A percentile compares a stretch with the other conserved stretches of the same genome.
These are phyloP conservation scores for Debaryomyces prosopidis DNA, from an alignment of 805 yeast genomes.

Conservation along the genomic window DNA sequence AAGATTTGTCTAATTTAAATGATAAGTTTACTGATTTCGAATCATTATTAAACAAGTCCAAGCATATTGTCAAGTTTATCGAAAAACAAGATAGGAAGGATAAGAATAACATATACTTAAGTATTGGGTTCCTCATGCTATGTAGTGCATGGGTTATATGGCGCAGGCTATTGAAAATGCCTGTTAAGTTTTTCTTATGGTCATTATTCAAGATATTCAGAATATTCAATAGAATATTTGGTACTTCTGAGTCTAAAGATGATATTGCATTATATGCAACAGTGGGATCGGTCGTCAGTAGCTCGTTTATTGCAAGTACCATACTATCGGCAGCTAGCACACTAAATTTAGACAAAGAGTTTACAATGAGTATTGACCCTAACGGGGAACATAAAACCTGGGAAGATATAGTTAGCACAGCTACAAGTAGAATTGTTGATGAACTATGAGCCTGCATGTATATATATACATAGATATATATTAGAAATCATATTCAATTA, in stretches of 20 bases:
- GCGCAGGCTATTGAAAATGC: conserved; percentile 47
- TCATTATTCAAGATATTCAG: conserved; percentile 39
- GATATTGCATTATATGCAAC: conserved; percentile 1
- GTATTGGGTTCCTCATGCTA: conserved; percentile 44
- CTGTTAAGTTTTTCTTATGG: conserved; percentile 49
- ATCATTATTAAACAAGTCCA: conserved; percentile 41
- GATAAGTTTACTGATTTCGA: conserved; percentile 35
- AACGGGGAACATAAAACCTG: conserved; percentile 1
- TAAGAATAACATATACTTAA: conserved; percentile 47
- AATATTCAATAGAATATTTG: conserved; percentile 12
- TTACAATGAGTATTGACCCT: conserved; percentile 5
- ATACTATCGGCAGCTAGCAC: not conserved
- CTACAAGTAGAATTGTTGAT: conserved; percentile 8
- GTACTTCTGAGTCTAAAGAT: not conserved
- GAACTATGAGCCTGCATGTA: conserved; percentile 8
- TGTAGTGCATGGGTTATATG: conserved; percentile 53
- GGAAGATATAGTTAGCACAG: conserved; percentile 2
- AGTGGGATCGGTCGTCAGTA: not conserved
- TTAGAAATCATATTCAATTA: not conserved
- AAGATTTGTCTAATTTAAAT: conserved; percentile 40
- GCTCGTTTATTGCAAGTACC: not conserved
- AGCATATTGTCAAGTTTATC: conserved; percentile 48
- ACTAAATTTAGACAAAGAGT: conserved; percentile 5
- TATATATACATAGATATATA: not conserved
- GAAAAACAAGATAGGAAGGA: conserved; percentile 54